Conservation (phyloP, 345 rosid species). For the Carallia brachiata region DNA sequence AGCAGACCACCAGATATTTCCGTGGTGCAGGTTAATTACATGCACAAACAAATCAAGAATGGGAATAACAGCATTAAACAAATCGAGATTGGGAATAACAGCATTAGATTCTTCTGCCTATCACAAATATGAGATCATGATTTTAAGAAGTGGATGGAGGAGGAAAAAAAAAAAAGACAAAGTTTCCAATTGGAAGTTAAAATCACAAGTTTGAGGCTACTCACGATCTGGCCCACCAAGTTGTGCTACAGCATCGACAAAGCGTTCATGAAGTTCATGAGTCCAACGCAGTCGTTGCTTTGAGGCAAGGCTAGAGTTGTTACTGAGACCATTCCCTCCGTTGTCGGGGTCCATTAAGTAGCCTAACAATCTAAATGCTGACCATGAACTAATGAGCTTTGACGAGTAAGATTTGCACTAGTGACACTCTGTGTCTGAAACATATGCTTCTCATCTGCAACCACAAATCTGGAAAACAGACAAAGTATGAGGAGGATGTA, state of each 20-base stretch:
- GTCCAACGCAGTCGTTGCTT: conserved; percentile 99
- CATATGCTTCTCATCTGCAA: conserved; percentile 47
- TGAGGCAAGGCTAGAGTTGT: conserved; percentile 79
- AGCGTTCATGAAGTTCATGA: conserved; percentile 96
- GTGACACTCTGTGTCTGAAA: conserved; percentile 45
- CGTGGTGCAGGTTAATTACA: no score
- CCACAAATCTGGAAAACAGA: conserved; percentile 11
- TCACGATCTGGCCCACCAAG: conserved; percentile 99
- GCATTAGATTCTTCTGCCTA: no score
- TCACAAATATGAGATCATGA: neutral
- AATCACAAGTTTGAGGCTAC: conserved; percentile 29
- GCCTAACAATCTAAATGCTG: conserved; percentile 46
- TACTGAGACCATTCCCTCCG: conserved; percentile 59
- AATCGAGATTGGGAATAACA: no score
- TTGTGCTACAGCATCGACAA: conserved; percentile 98
- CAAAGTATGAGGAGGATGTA: neutral
- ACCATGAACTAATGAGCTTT: conserved; percentile 50
- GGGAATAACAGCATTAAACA: no score
- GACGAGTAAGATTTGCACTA: conserved; percentile 39
- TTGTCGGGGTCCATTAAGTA: conserved; percentile 64
- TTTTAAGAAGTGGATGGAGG: neutral
- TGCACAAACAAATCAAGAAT: no score
- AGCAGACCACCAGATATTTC: no score
- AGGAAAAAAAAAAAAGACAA: neutral
- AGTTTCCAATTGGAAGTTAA: neutral